Evolutionary conservation across 768 basidiomycete genomes (phyloP).

Genomic region (Mrakia hoshinonis): DNA sequence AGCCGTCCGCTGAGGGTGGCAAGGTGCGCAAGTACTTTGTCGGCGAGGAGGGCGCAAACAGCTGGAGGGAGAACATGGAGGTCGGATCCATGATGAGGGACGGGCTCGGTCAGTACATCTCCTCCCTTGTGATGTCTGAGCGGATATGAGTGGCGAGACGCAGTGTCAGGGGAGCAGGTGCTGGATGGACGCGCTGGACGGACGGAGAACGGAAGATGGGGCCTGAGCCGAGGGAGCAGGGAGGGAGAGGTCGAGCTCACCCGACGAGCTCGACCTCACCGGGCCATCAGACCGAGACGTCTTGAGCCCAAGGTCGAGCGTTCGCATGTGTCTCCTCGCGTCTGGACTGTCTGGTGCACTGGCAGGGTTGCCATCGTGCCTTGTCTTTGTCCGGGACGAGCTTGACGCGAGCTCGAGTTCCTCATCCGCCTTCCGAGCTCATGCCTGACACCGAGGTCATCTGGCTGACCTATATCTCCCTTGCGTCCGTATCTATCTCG

Average conservation of each 20-base stretch:
- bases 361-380: too few relatives aligned
- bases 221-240: neutral
- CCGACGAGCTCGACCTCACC: neutral
- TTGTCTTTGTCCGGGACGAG: too few relatives aligned
- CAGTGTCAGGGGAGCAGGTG: too few relatives aligned
- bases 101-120: slow-evolving; percentile 61
- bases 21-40: slow-evolving; percentile 52
- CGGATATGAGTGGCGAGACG: too few relatives aligned
- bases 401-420: too few relatives aligned
- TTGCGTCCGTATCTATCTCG: neutral
- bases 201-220: neutral
- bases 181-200: too few relatives aligned
- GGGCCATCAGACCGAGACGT: neutral
- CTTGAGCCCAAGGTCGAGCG: neutral
- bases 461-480: neutral
- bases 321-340: too few relatives aligned
- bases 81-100: slow-evolving; percentile 73
- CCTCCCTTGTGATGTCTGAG: neutral
- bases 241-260: slow-evolving; percentile 45
- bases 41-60: slow-evolving; percentile 76
- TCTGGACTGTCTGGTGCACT: too few relatives aligned
- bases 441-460: neutral
- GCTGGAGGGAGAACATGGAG: slow-evolving; percentile 87
- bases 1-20: slow-evolving; percentile 26
- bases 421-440: too few relatives aligned